Conservation (phyloP, 805 yeast species). For the Pichia heedii region DNA sequence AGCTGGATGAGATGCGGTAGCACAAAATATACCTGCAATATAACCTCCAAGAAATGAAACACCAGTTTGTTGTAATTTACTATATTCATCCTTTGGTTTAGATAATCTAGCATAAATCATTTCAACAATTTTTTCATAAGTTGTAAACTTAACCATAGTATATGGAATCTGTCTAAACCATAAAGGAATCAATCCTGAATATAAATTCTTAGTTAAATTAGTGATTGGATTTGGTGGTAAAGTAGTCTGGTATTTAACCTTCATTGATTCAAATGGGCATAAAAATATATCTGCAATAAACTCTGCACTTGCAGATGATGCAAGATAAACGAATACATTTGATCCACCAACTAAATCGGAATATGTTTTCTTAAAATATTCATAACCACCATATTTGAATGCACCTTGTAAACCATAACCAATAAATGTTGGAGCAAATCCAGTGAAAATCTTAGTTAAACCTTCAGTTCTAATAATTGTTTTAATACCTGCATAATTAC, state of each 20-base stretch:
- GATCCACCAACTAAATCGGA: constrained; percentile 58
- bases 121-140: constrained; percentile 87
- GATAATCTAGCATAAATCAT: constrained; percentile 67
- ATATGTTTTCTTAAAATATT: constrained; percentile 77
- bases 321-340: constrained; percentile 64
- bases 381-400: constrained; percentile 94
- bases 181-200: constrained; percentile 83
- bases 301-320: constrained; percentile 91
- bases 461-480: constrained; percentile 71
- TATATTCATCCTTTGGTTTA: constrained; percentile 60
- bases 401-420: constrained; percentile 97
- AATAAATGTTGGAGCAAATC: constrained; percentile 83
- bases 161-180: constrained; percentile 99
- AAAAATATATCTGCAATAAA: constrained; percentile 82
- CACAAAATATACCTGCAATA: constrained; percentile 95
- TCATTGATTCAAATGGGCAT: constrained; percentile 93
- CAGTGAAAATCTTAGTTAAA: constrained; percentile 66
- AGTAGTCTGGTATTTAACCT: constrained; percentile 89
- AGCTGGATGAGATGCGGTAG: constrained; percentile 96
- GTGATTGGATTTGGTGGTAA: constrained; percentile 72
- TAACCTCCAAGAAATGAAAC: constrained; percentile 94
- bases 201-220: constrained; percentile 54
- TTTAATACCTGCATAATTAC: constrained; percentile 77
- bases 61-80: constrained; percentile 76
- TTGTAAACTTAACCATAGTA: constrained; percentile 94